phyloP scores from a whole-genome alignment of 2,329 filamentous ascomycete genomes.

The Penicillium sp. region DNA sequence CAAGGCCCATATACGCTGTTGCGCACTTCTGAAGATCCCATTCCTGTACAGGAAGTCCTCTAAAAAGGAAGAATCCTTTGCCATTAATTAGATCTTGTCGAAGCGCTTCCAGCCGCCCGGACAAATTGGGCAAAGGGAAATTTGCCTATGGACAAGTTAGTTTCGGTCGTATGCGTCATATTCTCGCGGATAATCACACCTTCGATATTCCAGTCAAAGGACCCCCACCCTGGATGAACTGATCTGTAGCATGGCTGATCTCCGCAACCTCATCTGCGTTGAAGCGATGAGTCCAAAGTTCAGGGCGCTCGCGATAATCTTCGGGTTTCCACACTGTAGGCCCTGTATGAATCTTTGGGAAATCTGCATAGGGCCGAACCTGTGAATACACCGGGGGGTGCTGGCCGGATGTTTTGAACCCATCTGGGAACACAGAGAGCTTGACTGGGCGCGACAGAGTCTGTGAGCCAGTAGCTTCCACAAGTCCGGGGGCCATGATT shows the following conservation, averaged over 20 bases:
- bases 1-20: conserved; percentile 74
- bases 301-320: conserved; percentile 53
- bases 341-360: conserved; percentile 60
- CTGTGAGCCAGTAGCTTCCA: background rate
- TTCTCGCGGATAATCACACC: conserved; percentile 23
- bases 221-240: conserved; percentile 54
- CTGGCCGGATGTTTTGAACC: conserved; percentile 60
- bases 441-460: background rate
- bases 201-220: conserved; percentile 62
- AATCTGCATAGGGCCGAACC: conserved; percentile 56
- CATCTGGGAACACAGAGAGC: conserved; percentile 49
- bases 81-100: conserved; percentile 63
- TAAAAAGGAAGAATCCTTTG: conserved; percentile 80
- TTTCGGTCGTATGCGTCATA: background rate
- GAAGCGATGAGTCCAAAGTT: conserved; percentile 63
- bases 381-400: conserved; percentile 57
- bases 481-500: conserved; percentile 7
- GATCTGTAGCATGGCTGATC: conserved; percentile 56
- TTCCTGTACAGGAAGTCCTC: conserved; percentile 62
- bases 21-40: conserved; percentile 72
- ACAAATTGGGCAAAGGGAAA: conserved; percentile 53
- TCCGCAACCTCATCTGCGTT: conserved; percentile 57
- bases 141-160: conserved; percentile 34
- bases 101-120: conserved; percentile 45
- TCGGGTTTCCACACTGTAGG: conserved; percentile 61